These are phyloP conservation scores for Strobilomyces dryophilus DNA, from an alignment of 768 basidiomycete genomes.

Conservation along the genomic window DNA sequence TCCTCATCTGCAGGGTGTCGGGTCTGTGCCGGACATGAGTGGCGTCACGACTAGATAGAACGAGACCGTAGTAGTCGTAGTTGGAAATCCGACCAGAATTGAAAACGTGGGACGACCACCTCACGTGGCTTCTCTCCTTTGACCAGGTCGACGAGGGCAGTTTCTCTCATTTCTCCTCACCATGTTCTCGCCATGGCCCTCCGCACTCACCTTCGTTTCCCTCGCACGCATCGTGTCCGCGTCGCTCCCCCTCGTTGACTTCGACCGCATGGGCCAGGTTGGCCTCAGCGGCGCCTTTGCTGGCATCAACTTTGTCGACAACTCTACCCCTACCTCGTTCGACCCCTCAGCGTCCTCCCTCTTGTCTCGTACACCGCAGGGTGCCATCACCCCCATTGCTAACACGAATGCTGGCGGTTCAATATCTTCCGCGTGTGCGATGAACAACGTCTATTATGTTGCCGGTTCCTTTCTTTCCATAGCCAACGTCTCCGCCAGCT, in stretches of 20 bases:
- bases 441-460: constrained; percentile 69
- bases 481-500: constrained; percentile 51
- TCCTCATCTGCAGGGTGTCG: constrained; percentile 58
- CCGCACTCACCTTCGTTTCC: constrained; percentile 19
- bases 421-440: constrained; percentile 69
- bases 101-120: constrained; percentile 8
- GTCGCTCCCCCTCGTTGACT: constrained; percentile 58
- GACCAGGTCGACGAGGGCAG: constrained; percentile 8
- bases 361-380: constrained; percentile 59
- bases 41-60: constrained; percentile 24
- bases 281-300: constrained; percentile 86
- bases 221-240: constrained; percentile 27
- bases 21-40: constrained; percentile 37
- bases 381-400: constrained; percentile 64
- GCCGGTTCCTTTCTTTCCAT: constrained; percentile 83
- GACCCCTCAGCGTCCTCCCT: constrained; percentile 72
- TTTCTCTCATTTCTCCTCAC: constrained; percentile 6
- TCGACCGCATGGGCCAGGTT: constrained; percentile 85
- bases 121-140: constrained; percentile 17
- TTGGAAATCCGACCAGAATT: constrained; percentile 2
- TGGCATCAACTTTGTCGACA: constrained; percentile 76
- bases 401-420: constrained; percentile 77
- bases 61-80: neutral
- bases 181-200: constrained; percentile 24
- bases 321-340: constrained; percentile 50